phyloP scores from a whole-genome alignment of 345 rosid genomes.

The Populus alba region DNA sequence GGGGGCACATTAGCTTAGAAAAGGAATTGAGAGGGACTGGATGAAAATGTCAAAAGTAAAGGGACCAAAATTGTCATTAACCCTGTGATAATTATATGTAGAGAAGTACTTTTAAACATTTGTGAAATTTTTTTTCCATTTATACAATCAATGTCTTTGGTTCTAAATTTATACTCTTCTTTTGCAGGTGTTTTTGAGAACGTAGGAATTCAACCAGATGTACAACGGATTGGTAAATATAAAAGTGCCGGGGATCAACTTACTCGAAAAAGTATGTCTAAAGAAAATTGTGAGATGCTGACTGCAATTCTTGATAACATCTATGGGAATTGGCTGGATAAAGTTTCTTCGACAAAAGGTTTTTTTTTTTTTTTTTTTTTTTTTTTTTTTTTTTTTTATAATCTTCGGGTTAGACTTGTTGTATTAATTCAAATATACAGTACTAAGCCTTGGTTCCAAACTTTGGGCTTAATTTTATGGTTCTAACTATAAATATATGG shows the following conservation, averaged over 20 bases:
- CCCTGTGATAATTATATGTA: too few species aligned
- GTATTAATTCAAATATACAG: not conserved
- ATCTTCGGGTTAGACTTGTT: constrained; percentile 1
- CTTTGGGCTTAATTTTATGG: constrained; percentile 13
- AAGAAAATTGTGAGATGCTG: constrained; percentile 95
- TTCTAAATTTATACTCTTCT: not conserved
- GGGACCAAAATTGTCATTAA: too few species aligned
- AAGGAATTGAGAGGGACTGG: too few species aligned
- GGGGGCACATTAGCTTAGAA: too few species aligned
- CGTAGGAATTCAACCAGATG: constrained; percentile 84
- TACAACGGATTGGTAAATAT: constrained; percentile 89
- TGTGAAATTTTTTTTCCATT: too few species aligned
- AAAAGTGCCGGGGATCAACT: constrained; percentile 98
- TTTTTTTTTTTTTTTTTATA: constrained; percentile 19
- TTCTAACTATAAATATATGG: constrained; percentile 21
- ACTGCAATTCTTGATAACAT: constrained; percentile 83
- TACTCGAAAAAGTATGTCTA: constrained; percentile 69
- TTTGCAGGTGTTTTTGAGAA: constrained; percentile 81
- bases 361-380: not conserved
- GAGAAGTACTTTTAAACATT: too few species aligned
- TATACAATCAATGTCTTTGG: too few species aligned
- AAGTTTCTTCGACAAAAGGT: constrained; percentile 77
- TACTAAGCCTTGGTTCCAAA: too few species aligned
- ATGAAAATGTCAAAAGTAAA: too few species aligned
- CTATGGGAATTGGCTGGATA: constrained; percentile 90